phyloP scores from a whole-genome alignment of 1,139 yeast genomes.

The Pneumocystis sp. region DNA sequence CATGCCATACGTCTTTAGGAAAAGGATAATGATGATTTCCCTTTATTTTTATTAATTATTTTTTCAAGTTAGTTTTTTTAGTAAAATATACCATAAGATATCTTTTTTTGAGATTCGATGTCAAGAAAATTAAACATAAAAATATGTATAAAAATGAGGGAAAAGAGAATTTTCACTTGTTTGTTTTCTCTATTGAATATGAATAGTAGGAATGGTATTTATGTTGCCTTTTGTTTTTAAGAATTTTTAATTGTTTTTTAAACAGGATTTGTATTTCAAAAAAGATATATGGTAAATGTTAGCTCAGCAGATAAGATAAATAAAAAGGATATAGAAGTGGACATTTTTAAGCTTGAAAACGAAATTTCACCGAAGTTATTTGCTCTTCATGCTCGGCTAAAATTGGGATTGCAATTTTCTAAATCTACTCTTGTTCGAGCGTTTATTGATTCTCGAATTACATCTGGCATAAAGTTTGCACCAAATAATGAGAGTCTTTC shows the following conservation, averaged over 20 bases:
- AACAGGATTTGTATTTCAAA: not conserved
- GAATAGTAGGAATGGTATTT: not conserved
- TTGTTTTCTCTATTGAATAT: constrained; percentile 1
- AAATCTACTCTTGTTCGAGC: constrained; percentile 14
- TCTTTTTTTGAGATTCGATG: constrained; percentile 16
- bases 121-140: constrained; percentile 2
- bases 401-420: constrained; percentile 1
- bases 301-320: not conserved
- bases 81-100: constrained; percentile 10
- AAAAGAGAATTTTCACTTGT: not conserved
- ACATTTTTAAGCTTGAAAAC: constrained; percentile 25
- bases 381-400: constrained; percentile 59
- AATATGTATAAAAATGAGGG: not conserved
- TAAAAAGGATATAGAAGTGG: not conserved
- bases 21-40: constrained; percentile 3
- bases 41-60: not conserved
- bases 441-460: constrained; percentile 16
- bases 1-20: constrained; percentile 16
- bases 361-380: constrained; percentile 45
- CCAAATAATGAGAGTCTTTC: constrained; percentile 52
- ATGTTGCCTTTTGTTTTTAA: not conserved
- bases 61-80: not conserved
- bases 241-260: not conserved
- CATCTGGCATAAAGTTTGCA: constrained; percentile 39
- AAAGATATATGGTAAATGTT: constrained; percentile 15